Conservation (phyloP, 2,329 filamentous ascomycete species). For the Sporothrix luriei region DNA sequence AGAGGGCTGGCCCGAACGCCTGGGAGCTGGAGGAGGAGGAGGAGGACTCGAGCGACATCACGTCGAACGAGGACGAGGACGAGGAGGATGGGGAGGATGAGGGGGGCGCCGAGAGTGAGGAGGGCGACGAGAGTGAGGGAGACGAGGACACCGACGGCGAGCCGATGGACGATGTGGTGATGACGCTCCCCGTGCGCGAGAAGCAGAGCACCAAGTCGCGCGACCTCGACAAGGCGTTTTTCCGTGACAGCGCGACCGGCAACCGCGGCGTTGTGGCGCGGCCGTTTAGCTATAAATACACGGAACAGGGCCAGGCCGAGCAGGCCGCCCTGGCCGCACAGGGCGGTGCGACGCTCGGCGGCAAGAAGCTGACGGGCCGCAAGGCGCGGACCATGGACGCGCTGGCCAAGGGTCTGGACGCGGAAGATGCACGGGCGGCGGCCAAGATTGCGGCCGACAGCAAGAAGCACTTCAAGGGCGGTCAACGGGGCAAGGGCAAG, state of each 20-base stretch:
- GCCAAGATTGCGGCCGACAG: slow-evolving; percentile 60
- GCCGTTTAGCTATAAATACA: slow-evolving; percentile 90
- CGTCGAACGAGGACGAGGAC: slow-evolving; percentile 1
- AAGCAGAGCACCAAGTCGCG: slow-evolving; percentile 62
- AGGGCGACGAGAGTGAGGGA: neutral
- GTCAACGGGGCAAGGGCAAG: slow-evolving; percentile 55
- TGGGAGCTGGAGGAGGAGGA: slow-evolving; percentile 13
- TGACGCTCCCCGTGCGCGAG: slow-evolving; percentile 58
- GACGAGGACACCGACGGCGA: slow-evolving; percentile 45
- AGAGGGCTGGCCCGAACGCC: slow-evolving; percentile 11
- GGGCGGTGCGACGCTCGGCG: slow-evolving; percentile 32
- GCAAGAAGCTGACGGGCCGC: slow-evolving; percentile 74
- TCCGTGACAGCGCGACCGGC: slow-evolving; percentile 58
- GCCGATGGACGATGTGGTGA: slow-evolving; percentile 46
- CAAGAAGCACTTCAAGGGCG: slow-evolving; percentile 96
- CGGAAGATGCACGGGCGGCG: slow-evolving; percentile 68
- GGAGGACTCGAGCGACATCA: slow-evolving; percentile 27
- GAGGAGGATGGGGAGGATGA: neutral
- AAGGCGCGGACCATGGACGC: slow-evolving; percentile 82
- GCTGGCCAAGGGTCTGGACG: slow-evolving; percentile 81
- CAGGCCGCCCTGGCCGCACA: slow-evolving; percentile 36
- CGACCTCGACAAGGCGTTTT: slow-evolving; percentile 86
- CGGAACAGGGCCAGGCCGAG: slow-evolving; percentile 66
- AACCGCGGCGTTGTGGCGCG: slow-evolving; percentile 57
- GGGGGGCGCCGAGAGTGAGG: neutral